Evolutionary conservation across 352 stramenopile species (phyloP).

Genomic region (Globisporangium paroecandrum): DNA sequence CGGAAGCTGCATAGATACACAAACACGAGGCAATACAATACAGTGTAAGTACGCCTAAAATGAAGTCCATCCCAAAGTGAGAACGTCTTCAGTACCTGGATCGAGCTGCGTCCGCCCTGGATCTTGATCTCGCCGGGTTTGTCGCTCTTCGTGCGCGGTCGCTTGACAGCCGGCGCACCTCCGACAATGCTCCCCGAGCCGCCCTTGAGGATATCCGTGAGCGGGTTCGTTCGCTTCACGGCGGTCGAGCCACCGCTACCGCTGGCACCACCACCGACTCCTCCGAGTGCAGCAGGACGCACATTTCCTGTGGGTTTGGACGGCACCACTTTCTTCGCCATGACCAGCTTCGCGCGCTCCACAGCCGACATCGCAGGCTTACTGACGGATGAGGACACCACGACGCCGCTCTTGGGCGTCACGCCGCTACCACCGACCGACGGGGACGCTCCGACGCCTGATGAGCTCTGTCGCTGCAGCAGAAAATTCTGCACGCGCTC

Average conservation of each 20-base stretch:
- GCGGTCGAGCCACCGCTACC: constrained; percentile 18
- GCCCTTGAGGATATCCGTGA: constrained; percentile 74
- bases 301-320: background rate
- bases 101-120: constrained; percentile 66
- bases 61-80: background rate
- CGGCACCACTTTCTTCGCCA: constrained; percentile 60
- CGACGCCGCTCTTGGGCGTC: background rate
- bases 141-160: constrained; percentile 60
- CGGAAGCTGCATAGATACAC: constrained; percentile 29
- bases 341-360: constrained; percentile 71
- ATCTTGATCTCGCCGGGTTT: constrained; percentile 78
- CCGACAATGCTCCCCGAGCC: constrained; percentile 66
- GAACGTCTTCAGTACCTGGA: constrained; percentile 26
- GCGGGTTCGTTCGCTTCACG: constrained; percentile 70
- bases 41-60: too few species aligned
- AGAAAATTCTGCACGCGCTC: constrained; percentile 67
- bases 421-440: background rate
- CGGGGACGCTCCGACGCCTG: constrained; percentile 5
- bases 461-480: constrained; percentile 40
- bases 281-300: constrained; percentile 19
- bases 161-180: constrained; percentile 56
- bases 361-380: constrained; percentile 55
- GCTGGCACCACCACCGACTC: background rate
- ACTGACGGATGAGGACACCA: background rate
- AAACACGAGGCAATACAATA: background rate